A percentile compares a stretch with the other conserved stretches of the same genome.
Evolutionary conservation across 2,329 filamentous ascomycete species (phyloP).

Genomic region (Ilyonectria robusta): DNA sequence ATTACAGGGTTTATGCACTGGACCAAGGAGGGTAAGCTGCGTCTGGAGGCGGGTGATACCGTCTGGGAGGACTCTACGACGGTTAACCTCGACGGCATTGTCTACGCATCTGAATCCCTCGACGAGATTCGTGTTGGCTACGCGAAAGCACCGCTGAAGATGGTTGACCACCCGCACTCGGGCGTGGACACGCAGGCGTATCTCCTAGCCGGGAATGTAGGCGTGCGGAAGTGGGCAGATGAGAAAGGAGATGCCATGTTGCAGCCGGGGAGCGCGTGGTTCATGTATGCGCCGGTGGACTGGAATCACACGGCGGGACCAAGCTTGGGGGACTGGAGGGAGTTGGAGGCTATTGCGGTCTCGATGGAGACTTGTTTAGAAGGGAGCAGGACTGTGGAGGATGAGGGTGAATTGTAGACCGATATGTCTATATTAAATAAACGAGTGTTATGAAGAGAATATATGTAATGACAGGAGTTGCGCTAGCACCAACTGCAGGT

Average conservation of each 20-base stretch:
- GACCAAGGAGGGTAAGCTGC: slow-evolving; percentile 51
- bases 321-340: slow-evolving; percentile 39
- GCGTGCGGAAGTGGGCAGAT: slow-evolving; percentile 48
- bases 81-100: slow-evolving; percentile 47
- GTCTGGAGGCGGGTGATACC: slow-evolving; percentile 35
- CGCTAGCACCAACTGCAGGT: neutral
- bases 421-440: neutral
- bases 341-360: slow-evolving; percentile 39
- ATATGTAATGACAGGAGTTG: neutral
- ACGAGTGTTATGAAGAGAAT: neutral
- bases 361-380: neutral
- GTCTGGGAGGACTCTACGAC: slow-evolving; percentile 7
- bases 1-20: slow-evolving; percentile 64
- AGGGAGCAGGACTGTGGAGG: neutral
- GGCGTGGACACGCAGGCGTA: slow-evolving; percentile 51
- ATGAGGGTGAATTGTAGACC: neutral
- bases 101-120: slow-evolving; percentile 49
- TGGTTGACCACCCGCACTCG: slow-evolving; percentile 51
- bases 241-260: slow-evolving; percentile 45
- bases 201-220: slow-evolving; percentile 57
- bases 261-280: slow-evolving; percentile 57
- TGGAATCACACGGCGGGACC: slow-evolving; percentile 37
- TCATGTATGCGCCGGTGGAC: slow-evolving; percentile 56
- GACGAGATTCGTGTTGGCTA: slow-evolving; percentile 55
- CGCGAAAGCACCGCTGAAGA: slow-evolving; percentile 56